A percentile compares a stretch with the other conserved stretches of the same genome.
Evolutionary conservation across 73 alveolate genomes (phyloP).

Genomic region (Breviolum minutum): DNA sequence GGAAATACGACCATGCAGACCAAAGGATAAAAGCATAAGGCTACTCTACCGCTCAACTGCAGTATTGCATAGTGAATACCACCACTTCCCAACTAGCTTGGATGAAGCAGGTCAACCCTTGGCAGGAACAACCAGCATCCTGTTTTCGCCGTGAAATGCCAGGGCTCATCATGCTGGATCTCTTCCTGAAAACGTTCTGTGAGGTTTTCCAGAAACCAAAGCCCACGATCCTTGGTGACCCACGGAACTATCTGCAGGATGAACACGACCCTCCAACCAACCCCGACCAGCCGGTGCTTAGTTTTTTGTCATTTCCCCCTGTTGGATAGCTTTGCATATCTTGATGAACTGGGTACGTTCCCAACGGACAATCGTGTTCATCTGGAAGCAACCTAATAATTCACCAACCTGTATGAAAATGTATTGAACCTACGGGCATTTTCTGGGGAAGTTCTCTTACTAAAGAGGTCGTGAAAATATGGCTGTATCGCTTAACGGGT

Average conservation of each 20-base stretch:
- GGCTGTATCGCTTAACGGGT: too few species aligned
- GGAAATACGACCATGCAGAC: too few species aligned
- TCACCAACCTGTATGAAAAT: too few species aligned
- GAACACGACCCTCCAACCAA: neutral
- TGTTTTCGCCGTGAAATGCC: neutral
- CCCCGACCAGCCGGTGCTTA: neutral
- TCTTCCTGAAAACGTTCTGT: slow-evolving; percentile 37
- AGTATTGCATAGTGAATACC: neutral
- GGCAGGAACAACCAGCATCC: neutral
- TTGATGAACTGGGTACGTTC: too few species aligned
- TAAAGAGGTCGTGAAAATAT: too few species aligned
- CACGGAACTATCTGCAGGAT: neutral
- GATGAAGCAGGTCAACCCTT: neutral
- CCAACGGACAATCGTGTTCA: too few species aligned
- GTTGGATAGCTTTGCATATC: too few species aligned
- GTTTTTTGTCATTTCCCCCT: neutral
- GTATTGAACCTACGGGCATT: too few species aligned
- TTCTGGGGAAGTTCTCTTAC: too few species aligned
- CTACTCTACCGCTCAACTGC: too few species aligned
- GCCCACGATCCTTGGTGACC: slow-evolving; percentile 31
- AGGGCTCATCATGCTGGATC: neutral
- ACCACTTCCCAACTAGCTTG: neutral
- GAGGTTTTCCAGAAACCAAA: slow-evolving; percentile 56
- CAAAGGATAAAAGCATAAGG: too few species aligned
- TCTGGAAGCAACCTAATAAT: too few species aligned